A percentile compares a stretch with the other conserved stretches of the same genome.
Conservation (phyloP, 2,329 filamentous ascomycete genomes). For the Epichloe scottii region DNA sequence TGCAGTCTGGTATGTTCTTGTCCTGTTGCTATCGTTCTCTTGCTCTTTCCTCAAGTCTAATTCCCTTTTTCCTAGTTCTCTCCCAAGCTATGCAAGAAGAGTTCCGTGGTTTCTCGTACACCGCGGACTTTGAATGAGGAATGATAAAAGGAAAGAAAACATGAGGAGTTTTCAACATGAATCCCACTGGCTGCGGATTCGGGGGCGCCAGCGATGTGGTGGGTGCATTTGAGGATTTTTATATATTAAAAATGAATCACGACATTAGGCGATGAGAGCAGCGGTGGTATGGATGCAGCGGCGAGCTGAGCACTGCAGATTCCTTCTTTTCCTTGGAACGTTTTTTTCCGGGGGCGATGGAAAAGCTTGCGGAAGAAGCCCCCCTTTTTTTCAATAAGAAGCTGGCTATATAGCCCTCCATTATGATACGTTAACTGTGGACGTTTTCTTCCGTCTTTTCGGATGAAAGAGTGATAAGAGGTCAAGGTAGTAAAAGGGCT, state of each 20-base stretch:
- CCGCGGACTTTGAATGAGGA: constrained; percentile 67
- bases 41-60: constrained; percentile 14
- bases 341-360: not conserved
- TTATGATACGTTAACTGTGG: not conserved
- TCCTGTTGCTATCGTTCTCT: not conserved
- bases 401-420: not conserved
- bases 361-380: not conserved
- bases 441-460: not conserved
- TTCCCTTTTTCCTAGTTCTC: constrained; percentile 47
- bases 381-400: not conserved
- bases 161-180: constrained; percentile 5
- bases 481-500: not conserved
- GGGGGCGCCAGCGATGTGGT: not conserved
- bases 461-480: not conserved
- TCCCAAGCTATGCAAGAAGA: constrained; percentile 99
- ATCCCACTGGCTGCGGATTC: not conserved
- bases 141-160: not conserved
- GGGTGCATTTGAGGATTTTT: not conserved
- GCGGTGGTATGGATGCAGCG: not conserved
- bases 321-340: not conserved
- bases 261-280: not conserved
- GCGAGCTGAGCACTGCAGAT: not conserved
- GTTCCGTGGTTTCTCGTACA: constrained; percentile 98
- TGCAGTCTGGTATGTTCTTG: constrained; percentile 73
- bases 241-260: not conserved